Base-by-base conservation (phyloP, 805 yeast genomes). In the Nakazawaea pomicola region DNA sequence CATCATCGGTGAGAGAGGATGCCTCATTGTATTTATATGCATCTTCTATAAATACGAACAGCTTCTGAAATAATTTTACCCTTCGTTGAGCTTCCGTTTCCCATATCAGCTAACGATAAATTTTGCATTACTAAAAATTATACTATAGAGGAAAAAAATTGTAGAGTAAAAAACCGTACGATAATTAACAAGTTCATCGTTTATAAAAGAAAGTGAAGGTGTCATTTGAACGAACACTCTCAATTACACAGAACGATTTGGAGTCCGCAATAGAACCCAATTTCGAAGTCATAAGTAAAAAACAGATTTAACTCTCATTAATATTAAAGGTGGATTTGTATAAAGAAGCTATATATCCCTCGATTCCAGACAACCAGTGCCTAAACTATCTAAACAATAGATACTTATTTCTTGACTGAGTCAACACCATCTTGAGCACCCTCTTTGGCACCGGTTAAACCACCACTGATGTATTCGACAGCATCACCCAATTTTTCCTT, bases 361-460 rank as follows among this genome's bases (percentile, higher is more conserved):
- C n/a, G n/a, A n/a, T n/a, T n/a, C n/a, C n/a, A n/a, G n/a, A n/a
- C n/a, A n/a, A n/a, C n/a, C n/a, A n/a, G n/a, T n/a, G n/a, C n/a
- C n/a, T n/a, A 10, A 23, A 23, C 25, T 8, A 8, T 8, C 10
- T 23, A 10, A 10, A 8, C 25, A 23, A 23, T 7, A 8, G 25
- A 7, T 8, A 10, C 12, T 33, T 23, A 27, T 35, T 40, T 40
- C 29, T 41, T 28, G 6, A 33, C 38, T 17, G 36, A 31, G 9
- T 36, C 41, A 30, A 28, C 35, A 41, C 50, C 58, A 60, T 51
- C 41, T 16, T 41, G 16, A 43, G 76, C 76, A 53, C 75, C 77
- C 54, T 72, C 74, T 40, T 72, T 68, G 46, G 83, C 80, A 58
- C 84, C 83, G 50, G 76, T 61, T 36, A 74, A 61, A 30, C 69